Evolutionary conservation across 2,329 filamentous ascomycete genomes (phyloP), one percentile per base, ranked within the genome.

Genomic region (Paraphaeosphaeria minitans): DNA sequence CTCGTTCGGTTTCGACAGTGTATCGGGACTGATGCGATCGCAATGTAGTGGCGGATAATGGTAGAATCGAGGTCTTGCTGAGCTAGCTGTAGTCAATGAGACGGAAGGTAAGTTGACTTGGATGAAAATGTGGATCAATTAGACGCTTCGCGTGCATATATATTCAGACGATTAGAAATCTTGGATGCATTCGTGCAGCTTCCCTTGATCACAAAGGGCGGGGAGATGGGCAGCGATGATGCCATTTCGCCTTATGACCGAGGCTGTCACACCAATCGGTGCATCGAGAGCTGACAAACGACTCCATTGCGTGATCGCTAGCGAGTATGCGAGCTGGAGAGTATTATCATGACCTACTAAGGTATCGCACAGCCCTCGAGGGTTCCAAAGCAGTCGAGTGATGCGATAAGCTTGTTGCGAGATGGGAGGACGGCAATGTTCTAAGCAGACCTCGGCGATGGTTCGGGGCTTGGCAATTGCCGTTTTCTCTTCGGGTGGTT

Each of bases 161-260:
- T 69, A 68, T 16, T 33, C 9, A 24, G 35, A 45, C 19, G 55
- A 61, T 75, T 75, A 74, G 65, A 74, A 74, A 74, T 74, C 56
- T 54, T 41, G 16, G 47, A 50, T 21, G 51, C 19, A 33, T 22
- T 43, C 33, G 13, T 52, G 41, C 45, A 55, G 49, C 56, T 27
- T 39, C 51, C 45, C 56, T 58, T 43, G 45, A 53, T 53, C 64
- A 60, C 58, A 29, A 12, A 22, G 35, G 37, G 62, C 45, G 55
- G 55, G 55, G 55, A 62, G 61, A 59, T 53, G 55, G 19, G 63
- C 63, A 65, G 66, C 67, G 56, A 74, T 76, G 71, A 73, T 71
- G 69, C 66, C 70, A 75, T 75, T n/a, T n/a, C 54, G 56, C 60
- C 43, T 59, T 71, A 73, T 71, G 67, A 54, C 66, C 61, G 66